Evolutionary conservation across 768 basidiomycete species (phyloP).

Genomic region (Agrocybe pediades): DNA sequence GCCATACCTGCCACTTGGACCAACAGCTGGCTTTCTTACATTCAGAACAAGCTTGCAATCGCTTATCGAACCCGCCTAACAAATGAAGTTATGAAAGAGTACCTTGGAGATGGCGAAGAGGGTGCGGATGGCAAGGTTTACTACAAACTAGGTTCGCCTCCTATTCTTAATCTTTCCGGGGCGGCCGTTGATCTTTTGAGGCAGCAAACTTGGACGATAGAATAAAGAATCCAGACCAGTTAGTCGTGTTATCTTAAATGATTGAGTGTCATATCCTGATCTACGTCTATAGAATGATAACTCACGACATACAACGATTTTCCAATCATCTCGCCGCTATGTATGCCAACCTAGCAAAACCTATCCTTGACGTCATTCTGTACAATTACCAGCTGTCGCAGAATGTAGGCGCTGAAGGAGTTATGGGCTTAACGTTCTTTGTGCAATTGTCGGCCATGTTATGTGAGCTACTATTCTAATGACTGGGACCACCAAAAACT

Average conservation of each 20-base stretch:
- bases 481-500: background rate
- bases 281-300: conserved; percentile 72
- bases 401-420: conserved; percentile 93
- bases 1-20: conserved; percentile 94
- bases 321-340: conserved; percentile 89
- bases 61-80: conserved; percentile 89
- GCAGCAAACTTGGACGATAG: conserved; percentile 92
- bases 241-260: conserved; percentile 18
- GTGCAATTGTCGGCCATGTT: conserved; percentile 85
- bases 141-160: conserved; percentile 80
- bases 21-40: conserved; percentile 89
- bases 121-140: conserved; percentile 80
- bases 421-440: conserved; percentile 78
- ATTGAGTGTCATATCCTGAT: background rate
- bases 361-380: conserved; percentile 86
- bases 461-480: conserved; percentile 48
- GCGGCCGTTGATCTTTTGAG: background rate
- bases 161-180: background rate
- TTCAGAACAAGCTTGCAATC: conserved; percentile 91
- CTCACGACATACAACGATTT: conserved; percentile 94
- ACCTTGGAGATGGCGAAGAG: conserved; percentile 75
- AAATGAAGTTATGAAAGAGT: conserved; percentile 76
- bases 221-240: conserved; percentile 96
- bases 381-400: conserved; percentile 95
- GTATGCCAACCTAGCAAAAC: conserved; percentile 93